Evolutionary conservation across 352 stramenopile genomes (phyloP), one percentile per base, ranked within the genome.

Genomic region (Achlya hypogyna): DNA sequence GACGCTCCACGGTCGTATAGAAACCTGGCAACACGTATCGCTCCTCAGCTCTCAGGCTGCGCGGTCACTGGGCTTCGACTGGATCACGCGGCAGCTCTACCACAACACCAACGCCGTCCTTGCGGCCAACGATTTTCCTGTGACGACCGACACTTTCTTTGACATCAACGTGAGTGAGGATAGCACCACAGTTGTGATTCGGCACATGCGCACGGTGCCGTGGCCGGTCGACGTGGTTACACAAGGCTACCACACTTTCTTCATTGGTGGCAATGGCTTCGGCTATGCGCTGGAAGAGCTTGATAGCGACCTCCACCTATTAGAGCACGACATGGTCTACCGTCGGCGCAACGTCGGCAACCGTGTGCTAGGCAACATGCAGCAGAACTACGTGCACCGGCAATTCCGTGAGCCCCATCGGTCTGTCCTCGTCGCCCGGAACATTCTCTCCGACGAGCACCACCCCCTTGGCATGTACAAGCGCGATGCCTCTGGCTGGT

Each of bases 21-120:
- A 63, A 28, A 63, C 54, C 32, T 63, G 54, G 54, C 54, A 63
- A 22, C 54, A 63, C 22, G 54, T 63, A 20, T 63, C 54, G 34
- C 54, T 63, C 4, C 54, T 27, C 3, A 9, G 5, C 4, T 20
- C 10, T 4, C 32, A 32, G 34, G 5, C 4, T 4, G 54, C 54
- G 12, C 31, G 54, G 28, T 35, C 16, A 5, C 32, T 34, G 4
- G 54, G 54, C 4, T 31, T 63, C 20, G 54, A 63, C 35, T 63
- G 54, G 54, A 63, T 63, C 54, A 63, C 54, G 10, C 10, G 16
- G 32, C 54, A 63, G 27, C 25, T 63, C 16, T 63, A 51, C 54
- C 54, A 63, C 54, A 51, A 27, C 31, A 29, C 34, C 5, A 14
- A 32, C 22, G 27, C 27, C 5, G 25, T 63, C 20, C 20, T 63